Evolutionary conservation across 495 filamentous ascomycete genomes (phyloP).

Genomic region (Neurospora sp.): DNA sequence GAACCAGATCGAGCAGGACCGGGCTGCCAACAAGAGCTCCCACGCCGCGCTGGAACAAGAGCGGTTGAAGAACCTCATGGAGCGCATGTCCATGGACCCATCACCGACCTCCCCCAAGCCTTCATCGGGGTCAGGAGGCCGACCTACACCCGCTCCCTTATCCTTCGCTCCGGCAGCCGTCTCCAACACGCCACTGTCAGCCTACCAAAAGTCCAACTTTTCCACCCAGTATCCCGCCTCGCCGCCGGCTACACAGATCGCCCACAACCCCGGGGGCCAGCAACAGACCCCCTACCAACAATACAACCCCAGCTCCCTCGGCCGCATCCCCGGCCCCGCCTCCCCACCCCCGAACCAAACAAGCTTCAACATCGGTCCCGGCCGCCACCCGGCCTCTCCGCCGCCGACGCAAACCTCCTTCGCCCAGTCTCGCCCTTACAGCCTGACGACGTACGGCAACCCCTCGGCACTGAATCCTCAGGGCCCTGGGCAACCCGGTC

Average conservation of each 20-base stretch:
- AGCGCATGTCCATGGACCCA: constrained; percentile 77
- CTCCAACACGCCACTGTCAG: constrained; percentile 20
- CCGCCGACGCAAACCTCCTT: constrained; percentile 43
- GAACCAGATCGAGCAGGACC: constrained; percentile 74
- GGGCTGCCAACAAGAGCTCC: constrained; percentile 52
- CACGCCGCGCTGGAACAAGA: constrained; percentile 82
- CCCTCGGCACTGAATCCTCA: constrained; percentile 20
- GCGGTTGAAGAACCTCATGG: constrained; percentile 82
- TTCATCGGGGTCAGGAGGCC: constrained; percentile 13
- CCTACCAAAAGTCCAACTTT: constrained; percentile 40
- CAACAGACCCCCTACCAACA: constrained; percentile 29
- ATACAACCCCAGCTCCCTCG: constrained; percentile 40
- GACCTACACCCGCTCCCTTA: constrained; percentile 38
- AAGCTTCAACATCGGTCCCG: constrained; percentile 33
- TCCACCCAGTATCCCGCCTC: constrained; percentile 41
- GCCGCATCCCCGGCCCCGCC: constrained; percentile 38
- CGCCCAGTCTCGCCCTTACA: constrained; percentile 19
- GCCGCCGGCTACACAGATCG: constrained; percentile 38
- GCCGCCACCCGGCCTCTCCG: constrained; percentile 39
- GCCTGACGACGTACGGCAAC: constrained; percentile 33
- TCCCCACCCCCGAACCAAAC: constrained; percentile 39
- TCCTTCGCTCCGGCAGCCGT: constrained; percentile 11
- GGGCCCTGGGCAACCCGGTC: constrained; percentile 7
- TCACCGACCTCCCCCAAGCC: constrained; percentile 31
- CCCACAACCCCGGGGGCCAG: constrained; percentile 15